These are phyloP conservation scores for Strobilomyces dryophilus DNA, from an alignment of 768 basidiomycete genomes.

Conservation along the genomic window DNA sequence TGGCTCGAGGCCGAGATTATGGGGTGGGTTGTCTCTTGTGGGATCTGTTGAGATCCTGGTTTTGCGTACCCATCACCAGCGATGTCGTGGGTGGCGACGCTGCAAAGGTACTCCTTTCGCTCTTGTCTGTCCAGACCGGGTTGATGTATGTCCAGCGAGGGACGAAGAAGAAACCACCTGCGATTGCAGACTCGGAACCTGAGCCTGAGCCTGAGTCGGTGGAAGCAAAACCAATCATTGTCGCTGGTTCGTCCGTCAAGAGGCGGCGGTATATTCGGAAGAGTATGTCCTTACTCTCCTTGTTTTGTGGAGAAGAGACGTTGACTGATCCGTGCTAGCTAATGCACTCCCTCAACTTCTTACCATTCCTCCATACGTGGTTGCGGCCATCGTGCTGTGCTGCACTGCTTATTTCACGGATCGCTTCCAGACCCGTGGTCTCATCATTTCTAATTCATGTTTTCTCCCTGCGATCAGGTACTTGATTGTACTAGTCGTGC, in stretches of 20 bases:
- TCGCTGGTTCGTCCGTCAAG: constrained; percentile 31
- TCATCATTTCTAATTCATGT: constrained; percentile 30
- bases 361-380: constrained; percentile 80
- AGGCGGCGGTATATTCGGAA: constrained; percentile 46
- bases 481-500: constrained; percentile 54
- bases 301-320: background rate
- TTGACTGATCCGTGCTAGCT: constrained; percentile 32
- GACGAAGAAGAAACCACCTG: constrained; percentile 42
- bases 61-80: background rate
- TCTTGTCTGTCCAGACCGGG: background rate
- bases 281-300: constrained; percentile 41
- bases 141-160: constrained; percentile 31
- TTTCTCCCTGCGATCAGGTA: constrained; percentile 44
- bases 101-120: constrained; percentile 1
- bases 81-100: background rate
- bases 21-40: no score
- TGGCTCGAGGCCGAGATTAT: no score
- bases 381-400: constrained; percentile 61
- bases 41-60: no score
- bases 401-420: constrained; percentile 61
- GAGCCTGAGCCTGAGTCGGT: constrained; percentile 13
- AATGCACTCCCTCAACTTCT: constrained; percentile 65
- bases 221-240: constrained; percentile 10
- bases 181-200: constrained; percentile 22
- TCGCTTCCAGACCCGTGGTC: constrained; percentile 56